These are phyloP conservation scores for Alternaria ethzedia DNA, from an alignment of 2,329 filamentous ascomycete genomes.

Conservation along the genomic window DNA sequence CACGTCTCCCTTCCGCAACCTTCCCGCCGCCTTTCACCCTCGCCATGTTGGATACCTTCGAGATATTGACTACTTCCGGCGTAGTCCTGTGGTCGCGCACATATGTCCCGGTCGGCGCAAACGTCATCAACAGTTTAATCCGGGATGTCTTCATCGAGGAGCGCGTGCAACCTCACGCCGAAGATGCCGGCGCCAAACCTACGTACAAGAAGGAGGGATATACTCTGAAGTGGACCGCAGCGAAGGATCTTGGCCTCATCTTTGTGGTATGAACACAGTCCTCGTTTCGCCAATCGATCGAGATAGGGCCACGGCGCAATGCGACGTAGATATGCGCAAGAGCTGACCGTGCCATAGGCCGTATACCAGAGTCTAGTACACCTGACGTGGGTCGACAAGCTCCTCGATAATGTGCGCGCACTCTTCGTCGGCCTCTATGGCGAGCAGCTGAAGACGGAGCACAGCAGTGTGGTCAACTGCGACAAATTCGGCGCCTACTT, in stretches of 20 bases:
- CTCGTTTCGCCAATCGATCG: neutral
- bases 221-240: slow-evolving; percentile 90
- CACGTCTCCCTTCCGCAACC: neutral
- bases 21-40: slow-evolving; percentile 1
- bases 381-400: slow-evolving; percentile 94
- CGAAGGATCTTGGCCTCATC: slow-evolving; percentile 91
- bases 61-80: slow-evolving; percentile 93
- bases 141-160: slow-evolving; percentile 98
- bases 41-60: slow-evolving; percentile 91
- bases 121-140: slow-evolving; percentile 92
- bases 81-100: slow-evolving; percentile 96
- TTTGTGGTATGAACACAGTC: slow-evolving; percentile 73
- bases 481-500: slow-evolving; percentile 86
- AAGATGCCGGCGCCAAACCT: slow-evolving; percentile 69
- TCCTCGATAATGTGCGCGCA: slow-evolving; percentile 92
- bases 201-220: slow-evolving; percentile 91
- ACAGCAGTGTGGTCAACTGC: slow-evolving; percentile 80
- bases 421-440: slow-evolving; percentile 91
- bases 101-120: slow-evolving; percentile 78
- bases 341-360: slow-evolving; percentile 63
- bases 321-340: neutral
- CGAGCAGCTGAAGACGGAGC: slow-evolving; percentile 80
- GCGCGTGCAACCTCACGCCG: slow-evolving; percentile 69
- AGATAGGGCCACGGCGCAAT: neutral
- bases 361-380: slow-evolving; percentile 96